Evolutionary conservation across 108 stramenopile species (phyloP).

Genomic region (Pseudonitzschia multiseries): DNA sequence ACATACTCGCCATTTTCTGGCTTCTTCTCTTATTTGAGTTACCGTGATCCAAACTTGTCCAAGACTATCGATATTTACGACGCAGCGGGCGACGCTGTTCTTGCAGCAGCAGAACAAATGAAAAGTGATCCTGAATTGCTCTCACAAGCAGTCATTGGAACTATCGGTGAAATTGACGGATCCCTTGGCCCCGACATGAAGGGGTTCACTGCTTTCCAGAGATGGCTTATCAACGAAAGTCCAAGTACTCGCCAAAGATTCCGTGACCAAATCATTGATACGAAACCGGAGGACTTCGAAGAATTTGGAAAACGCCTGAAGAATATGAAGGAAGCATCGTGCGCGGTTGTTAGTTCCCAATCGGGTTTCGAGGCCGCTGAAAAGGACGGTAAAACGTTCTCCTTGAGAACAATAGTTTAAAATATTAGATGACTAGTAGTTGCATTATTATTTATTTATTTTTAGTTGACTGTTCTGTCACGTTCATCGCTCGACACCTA

Average conservation of each 20-base stretch:
- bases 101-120: conserved; percentile 75
- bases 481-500: too few relatives aligned
- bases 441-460: too few relatives aligned
- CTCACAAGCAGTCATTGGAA: conserved; percentile 84
- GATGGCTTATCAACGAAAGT: conserved; percentile 84
- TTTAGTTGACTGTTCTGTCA: too few relatives aligned
- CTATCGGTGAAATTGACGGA: conserved; percentile 95
- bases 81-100: conserved; percentile 77
- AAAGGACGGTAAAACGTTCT: conserved; percentile 70
- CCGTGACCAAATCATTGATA: conserved; percentile 88
- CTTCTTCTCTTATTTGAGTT: conserved; percentile 88
- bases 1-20: conserved; percentile 81
- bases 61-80: conserved; percentile 95
- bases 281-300: conserved; percentile 85
- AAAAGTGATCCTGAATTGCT: conserved; percentile 80
- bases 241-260: conserved; percentile 82
- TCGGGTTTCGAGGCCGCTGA: conserved; percentile 85
- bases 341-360: conserved; percentile 89
- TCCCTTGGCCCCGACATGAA: conserved; percentile 87
- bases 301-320: conserved; percentile 85
- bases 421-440: too few relatives aligned
- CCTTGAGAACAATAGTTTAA: conserved; percentile 57
- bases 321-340: conserved; percentile 75
- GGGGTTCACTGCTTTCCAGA: conserved; percentile 71
- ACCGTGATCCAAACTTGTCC: conserved; percentile 94